Percentiles rank a stretch among this genome's conserved stretches.
phyloP scores from a whole-genome alignment of 768 basidiomycete genomes.

The Suillus clintonianus region DNA sequence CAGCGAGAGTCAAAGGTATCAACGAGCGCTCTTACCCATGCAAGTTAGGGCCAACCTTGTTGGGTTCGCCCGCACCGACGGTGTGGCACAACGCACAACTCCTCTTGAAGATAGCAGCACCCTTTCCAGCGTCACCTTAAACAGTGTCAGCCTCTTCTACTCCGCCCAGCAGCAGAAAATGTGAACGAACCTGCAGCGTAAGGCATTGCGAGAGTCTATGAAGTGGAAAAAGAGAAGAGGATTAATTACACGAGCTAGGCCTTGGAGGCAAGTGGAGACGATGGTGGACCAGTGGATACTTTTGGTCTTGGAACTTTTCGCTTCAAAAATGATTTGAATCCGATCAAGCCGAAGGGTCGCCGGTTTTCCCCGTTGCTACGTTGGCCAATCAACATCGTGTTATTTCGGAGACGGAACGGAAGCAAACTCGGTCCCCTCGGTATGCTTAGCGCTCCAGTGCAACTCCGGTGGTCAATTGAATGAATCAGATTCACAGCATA shows the following conservation, averaged over 20 bases:
- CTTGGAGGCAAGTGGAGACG: slow-evolving; percentile 9
- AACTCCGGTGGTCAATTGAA: background rate
- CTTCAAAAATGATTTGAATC: slow-evolving; percentile 19
- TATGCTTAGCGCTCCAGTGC: background rate
- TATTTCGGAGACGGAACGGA: slow-evolving; percentile 3
- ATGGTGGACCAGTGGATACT: slow-evolving; percentile 6
- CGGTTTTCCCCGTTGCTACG: slow-evolving; percentile 28
- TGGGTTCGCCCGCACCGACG: slow-evolving; percentile 67
- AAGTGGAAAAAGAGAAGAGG: slow-evolving; percentile 4
- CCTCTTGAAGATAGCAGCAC: slow-evolving; percentile 95
- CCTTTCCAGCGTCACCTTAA: slow-evolving; percentile 83
- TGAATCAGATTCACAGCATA: background rate
- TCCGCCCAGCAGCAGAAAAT: background rate
- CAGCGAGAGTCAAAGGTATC: background rate
- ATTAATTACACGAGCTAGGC: slow-evolving; percentile 8
- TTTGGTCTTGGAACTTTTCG: slow-evolving; percentile 7
- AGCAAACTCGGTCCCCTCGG: background rate
- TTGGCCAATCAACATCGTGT: slow-evolving; percentile 21
- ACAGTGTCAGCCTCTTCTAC: background rate
- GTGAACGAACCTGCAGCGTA: slow-evolving; percentile 41
- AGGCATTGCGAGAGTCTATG: slow-evolving; percentile 37
- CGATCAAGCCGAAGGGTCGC: slow-evolving; percentile 20
- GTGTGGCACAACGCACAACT: slow-evolving; percentile 96
- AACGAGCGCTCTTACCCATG: slow-evolving; percentile 64
- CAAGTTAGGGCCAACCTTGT: slow-evolving; percentile 95